Conservation (phyloP, 169 alveolate genomes). For the Plasmodium chabaudi region DNA sequence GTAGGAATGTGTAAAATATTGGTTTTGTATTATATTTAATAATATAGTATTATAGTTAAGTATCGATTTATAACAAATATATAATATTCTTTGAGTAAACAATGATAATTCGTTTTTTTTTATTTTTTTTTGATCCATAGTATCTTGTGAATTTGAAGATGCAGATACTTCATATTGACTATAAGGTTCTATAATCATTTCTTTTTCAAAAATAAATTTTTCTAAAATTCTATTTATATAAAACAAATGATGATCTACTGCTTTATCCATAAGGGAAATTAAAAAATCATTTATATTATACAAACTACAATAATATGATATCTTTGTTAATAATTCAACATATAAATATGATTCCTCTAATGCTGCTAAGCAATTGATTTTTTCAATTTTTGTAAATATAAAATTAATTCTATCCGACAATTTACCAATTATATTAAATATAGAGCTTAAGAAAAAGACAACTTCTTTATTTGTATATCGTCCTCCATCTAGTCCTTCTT, state of each 20-base stretch:
- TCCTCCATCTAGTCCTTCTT: background rate
- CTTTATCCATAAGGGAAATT: constrained; percentile 53
- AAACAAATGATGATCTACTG: constrained; percentile 67
- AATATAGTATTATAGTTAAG: constrained; percentile 54
- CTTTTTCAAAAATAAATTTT: constrained; percentile 62
- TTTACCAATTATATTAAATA: constrained; percentile 27
- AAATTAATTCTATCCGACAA: constrained; percentile 50
- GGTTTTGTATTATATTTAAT: constrained; percentile 30
- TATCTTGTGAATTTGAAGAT: constrained; percentile 13
- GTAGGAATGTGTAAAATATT: constrained; percentile 29
- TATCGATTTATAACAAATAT: constrained; percentile 48
- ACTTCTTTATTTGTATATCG: background rate
- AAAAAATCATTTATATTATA: constrained; percentile 35
- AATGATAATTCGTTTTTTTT: constrained; percentile 39
- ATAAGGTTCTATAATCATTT: constrained; percentile 46
- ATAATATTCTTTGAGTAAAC: constrained; percentile 63
- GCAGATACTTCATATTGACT: constrained; percentile 64
- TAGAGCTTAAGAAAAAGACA: constrained; percentile 28
- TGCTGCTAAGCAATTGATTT: constrained; percentile 64
- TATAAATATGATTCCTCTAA: constrained; percentile 54
- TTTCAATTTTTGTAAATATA: constrained; percentile 48
- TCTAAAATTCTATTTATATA: constrained; percentile 53
- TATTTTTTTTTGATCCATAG: background rate
- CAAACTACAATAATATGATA: constrained; percentile 43
- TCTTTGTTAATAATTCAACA: constrained; percentile 59